These are phyloP conservation scores for Starmera amethionina DNA, from an alignment of 805 yeast genomes.

Conservation along the genomic window DNA sequence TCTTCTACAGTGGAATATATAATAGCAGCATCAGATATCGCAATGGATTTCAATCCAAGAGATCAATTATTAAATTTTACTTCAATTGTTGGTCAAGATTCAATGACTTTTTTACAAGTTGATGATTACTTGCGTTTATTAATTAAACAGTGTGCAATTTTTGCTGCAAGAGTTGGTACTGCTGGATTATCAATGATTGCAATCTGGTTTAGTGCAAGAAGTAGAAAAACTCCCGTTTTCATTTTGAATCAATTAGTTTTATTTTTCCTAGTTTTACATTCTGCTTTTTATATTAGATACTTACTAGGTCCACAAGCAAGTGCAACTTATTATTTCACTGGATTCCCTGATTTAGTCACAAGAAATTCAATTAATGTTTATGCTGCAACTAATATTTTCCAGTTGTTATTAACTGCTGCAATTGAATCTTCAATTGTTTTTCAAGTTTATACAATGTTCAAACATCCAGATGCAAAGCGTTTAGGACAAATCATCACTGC, in stretches of 20 bases:
- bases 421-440: constrained; percentile 59
- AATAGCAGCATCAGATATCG: neutral
- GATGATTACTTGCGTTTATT: constrained; percentile 26
- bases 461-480: constrained; percentile 38
- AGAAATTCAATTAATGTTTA: constrained; percentile 33
- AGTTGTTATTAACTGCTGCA: constrained; percentile 45
- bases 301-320: constrained; percentile 42
- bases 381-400: constrained; percentile 54
- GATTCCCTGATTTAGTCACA: constrained; percentile 30
- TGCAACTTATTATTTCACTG: constrained; percentile 36
- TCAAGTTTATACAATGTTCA: constrained; percentile 66
- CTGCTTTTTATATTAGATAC: constrained; percentile 48
- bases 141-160: constrained; percentile 33
- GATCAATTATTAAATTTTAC: constrained; percentile 28
- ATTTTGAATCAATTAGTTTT: constrained; percentile 59
- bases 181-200: constrained; percentile 35
- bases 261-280: constrained; percentile 44
- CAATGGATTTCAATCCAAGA: constrained; percentile 15
- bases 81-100: constrained; percentile 29
- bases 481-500: constrained; percentile 30
- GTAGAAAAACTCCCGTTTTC: constrained; percentile 59
- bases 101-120: constrained; percentile 30
- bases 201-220: constrained; percentile 39
- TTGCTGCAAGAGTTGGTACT: constrained; percentile 53
- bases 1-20: too few species aligned